phyloP scores from a whole-genome alignment of 768 basidiomycete genomes.

The Pisolithus sp. region DNA sequence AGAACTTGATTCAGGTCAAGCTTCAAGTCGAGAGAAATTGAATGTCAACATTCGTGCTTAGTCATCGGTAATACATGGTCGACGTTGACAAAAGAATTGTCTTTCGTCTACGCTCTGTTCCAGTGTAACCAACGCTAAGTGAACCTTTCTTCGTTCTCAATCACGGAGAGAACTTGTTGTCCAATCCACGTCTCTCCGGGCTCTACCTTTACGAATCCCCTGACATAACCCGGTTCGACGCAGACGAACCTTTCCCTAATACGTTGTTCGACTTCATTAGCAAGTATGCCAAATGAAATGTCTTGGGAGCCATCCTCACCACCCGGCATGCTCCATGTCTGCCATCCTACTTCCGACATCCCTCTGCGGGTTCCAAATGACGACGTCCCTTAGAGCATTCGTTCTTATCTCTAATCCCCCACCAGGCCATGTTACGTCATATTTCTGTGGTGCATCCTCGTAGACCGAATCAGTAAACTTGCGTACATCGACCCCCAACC shows the following conservation, averaged over 20 bases:
- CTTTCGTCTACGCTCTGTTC: neutral
- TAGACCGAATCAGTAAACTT: conserved; percentile 73
- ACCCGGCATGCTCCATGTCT: conserved; percentile 89
- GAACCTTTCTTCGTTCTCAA: conserved; percentile 24
- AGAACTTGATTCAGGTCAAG: too few relatives aligned
- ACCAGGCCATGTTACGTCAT: conserved; percentile 54
- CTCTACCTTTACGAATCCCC: conserved; percentile 58
- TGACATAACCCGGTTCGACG: conserved; percentile 84
- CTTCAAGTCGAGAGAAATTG: too few relatives aligned
- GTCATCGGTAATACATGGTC: neutral
- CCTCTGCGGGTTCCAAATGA: conserved; percentile 91
- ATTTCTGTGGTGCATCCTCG: conserved; percentile 50
- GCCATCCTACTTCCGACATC: conserved; percentile 63
- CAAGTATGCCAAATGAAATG: neutral
- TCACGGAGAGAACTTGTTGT: conserved; percentile 57
- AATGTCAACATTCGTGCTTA: neutral
- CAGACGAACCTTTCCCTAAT: conserved; percentile 79
- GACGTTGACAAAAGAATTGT: too few relatives aligned
- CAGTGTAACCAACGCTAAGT: conserved; percentile 11
- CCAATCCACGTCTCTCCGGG: conserved; percentile 72
- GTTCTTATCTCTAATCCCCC: conserved; percentile 50
- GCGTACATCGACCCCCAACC: conserved; percentile 61
- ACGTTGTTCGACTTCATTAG: neutral
- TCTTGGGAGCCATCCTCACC: conserved; percentile 40
- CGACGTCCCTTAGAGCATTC: conserved; percentile 65